Conservation (phyloP, 106 monocot genomes). For the Acorus gramineus region DNA sequence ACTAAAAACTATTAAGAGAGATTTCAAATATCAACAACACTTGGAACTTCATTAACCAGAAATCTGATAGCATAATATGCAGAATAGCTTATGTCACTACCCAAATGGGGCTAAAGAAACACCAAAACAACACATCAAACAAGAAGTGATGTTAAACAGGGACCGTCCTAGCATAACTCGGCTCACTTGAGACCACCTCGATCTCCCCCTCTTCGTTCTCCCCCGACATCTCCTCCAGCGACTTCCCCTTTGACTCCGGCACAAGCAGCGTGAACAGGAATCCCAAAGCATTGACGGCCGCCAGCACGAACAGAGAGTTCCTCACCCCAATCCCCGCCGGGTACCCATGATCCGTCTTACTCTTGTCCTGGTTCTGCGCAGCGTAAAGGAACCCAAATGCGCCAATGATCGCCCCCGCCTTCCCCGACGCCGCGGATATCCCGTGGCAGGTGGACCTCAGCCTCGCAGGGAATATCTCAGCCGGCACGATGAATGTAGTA, state of each 20-base stretch:
- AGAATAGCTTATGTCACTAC: no score
- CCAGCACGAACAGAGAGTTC: constrained; percentile 49
- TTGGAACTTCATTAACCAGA: no score
- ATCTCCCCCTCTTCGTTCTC: background rate
- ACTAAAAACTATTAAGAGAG: no score
- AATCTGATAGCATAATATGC: no score
- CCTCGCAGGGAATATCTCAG: constrained; percentile 77
- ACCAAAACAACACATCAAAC: no score
- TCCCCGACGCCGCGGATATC: constrained; percentile 65
- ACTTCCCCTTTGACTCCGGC: constrained; percentile 51
- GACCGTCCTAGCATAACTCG: no score
- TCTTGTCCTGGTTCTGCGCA: constrained; percentile 34
- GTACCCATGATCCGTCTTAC: constrained; percentile 38
- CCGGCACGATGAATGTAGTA: constrained; percentile 80
- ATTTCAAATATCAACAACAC: no score
- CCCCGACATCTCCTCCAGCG: constrained; percentile 27
- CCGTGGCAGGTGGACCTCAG: constrained; percentile 75
- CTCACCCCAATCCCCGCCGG: constrained; percentile 40
- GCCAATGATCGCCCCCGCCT: constrained; percentile 42
- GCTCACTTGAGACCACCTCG: no score
- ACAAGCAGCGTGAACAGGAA: constrained; percentile 34
- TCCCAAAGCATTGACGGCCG: constrained; percentile 35
- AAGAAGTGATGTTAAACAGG: no score
- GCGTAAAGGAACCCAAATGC: constrained; percentile 44
- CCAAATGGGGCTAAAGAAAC: no score